A percentile compares a stretch with the other conserved stretches of the same genome.
Evolutionary conservation across 176 grass and related monocot genomes (phyloP).

Genomic region (Triticum dicoccoides): DNA sequence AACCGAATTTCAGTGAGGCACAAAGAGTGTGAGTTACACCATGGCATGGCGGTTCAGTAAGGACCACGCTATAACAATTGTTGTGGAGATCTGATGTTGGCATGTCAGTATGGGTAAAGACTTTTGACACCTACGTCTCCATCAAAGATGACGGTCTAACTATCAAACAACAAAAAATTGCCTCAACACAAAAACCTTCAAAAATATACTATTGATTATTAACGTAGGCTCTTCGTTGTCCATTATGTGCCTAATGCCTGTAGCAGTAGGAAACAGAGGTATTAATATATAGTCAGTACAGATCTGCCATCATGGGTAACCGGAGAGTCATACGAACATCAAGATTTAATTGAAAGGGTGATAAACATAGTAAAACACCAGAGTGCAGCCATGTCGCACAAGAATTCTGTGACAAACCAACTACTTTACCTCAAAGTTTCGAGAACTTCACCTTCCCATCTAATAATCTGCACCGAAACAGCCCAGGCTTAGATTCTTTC

Average conservation of each 20-base stretch:
- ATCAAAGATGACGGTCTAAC: not conserved
- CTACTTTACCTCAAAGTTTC: not conserved
- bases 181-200: too few relatives aligned
- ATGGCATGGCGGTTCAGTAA: not conserved
- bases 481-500: not conserved
- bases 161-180: too few relatives aligned
- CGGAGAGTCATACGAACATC: not conserved
- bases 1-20: slow-evolving; percentile 30
- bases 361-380: not conserved
- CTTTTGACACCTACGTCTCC: not conserved
- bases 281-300: too few relatives aligned
- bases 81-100: not conserved
- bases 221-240: too few relatives aligned
- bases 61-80: not conserved
- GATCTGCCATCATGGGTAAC: not conserved
- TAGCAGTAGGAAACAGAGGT: too few relatives aligned
- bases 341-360: not conserved
- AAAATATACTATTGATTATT: too few relatives aligned
- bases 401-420: not conserved
- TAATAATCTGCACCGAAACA: not conserved
- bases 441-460: not conserved
- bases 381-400: not conserved
- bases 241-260: too few relatives aligned
- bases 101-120: not conserved
- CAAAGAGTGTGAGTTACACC: slow-evolving; percentile 46